Conservation (phyloP, 2,329 filamentous ascomycete genomes). For the Chrysoporthe cubensis region DNA sequence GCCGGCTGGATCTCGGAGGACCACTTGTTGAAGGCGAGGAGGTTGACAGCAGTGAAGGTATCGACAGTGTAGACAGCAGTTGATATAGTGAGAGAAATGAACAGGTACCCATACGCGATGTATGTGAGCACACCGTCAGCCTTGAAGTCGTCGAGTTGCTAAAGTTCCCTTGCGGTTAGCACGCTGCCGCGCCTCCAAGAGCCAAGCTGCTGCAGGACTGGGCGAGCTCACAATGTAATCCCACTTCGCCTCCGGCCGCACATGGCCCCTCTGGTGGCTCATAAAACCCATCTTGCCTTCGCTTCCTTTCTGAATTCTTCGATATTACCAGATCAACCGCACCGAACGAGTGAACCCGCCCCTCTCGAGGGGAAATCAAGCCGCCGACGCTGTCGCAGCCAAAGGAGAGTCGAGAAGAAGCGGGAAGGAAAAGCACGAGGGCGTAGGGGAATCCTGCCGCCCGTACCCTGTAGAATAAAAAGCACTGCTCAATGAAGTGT, state of each 20-base stretch:
- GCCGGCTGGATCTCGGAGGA: conserved; percentile 79
- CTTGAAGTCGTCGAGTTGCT: conserved; percentile 74
- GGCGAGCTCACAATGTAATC: conserved; percentile 76
- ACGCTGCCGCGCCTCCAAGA: neutral
- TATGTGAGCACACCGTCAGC: conserved; percentile 75
- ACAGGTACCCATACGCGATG: conserved; percentile 84
- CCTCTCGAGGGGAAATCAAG: conserved; percentile 24
- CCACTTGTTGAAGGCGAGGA: conserved; percentile 89
- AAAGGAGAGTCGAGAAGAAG: conserved; percentile 18
- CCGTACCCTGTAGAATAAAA: conserved; percentile 16
- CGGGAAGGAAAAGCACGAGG: conserved; percentile 23
- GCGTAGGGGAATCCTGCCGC: conserved; percentile 30
- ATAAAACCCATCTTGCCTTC: conserved; percentile 65
- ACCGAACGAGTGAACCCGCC: conserved; percentile 23
- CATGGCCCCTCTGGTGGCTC: conserved; percentile 63
- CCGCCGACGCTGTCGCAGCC: conserved; percentile 33
- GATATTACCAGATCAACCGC: conserved; percentile 21
- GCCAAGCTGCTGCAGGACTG: neutral
- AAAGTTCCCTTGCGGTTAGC: conserved; percentile 31
- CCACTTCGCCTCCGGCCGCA: conserved; percentile 89
- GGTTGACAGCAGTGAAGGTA: conserved; percentile 89
- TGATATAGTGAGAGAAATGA: conserved; percentile 77
- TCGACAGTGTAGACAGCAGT: conserved; percentile 87
- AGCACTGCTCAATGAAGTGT: conserved; percentile 14
- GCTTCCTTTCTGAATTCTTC: neutral